A percentile compares a stretch with the other conserved stretches of the same genome.
Conservation (phyloP, 306 rosid species). For the Mimosa pudica region DNA sequence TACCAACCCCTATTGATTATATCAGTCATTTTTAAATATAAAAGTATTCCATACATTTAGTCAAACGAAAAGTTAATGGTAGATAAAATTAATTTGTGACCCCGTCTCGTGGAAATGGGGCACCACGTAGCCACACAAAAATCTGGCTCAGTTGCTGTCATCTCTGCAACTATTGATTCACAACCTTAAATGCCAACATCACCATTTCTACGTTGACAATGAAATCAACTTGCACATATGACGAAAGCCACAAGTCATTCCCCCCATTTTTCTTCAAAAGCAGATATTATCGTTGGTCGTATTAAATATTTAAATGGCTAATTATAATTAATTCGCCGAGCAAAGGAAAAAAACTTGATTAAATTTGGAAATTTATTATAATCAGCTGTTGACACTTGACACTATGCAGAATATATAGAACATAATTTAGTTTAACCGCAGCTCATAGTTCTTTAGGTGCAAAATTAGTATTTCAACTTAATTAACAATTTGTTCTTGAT, state of each 20-base stretch:
- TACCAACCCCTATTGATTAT: background rate
- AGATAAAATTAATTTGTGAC: background rate
- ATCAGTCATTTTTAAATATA: background rate
- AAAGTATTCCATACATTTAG: background rate
- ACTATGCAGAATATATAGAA: too few species aligned
- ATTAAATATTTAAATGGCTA: background rate
- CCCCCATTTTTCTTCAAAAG: background rate
- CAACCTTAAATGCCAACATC: conserved; percentile 3
- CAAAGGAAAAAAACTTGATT: background rate
- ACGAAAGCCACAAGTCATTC: background rate
- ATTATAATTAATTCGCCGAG: background rate
- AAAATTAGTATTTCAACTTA: too few species aligned
- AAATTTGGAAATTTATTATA: too few species aligned
- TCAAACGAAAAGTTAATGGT: background rate
- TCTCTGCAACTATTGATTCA: background rate
- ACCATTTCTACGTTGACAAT: background rate
- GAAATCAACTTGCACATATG: background rate
- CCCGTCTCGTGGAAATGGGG: background rate
- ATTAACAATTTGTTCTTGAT: too few species aligned
- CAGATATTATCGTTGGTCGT: background rate
- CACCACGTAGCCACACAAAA: background rate
- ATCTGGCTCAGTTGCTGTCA: background rate
- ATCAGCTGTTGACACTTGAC: too few species aligned
- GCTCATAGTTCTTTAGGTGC: too few species aligned
- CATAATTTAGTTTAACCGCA: too few species aligned